Evolutionary conservation across 805 yeast genomes (phyloP), one percentile per base, ranked within the genome.

Genomic region (Pichia insulana): DNA sequence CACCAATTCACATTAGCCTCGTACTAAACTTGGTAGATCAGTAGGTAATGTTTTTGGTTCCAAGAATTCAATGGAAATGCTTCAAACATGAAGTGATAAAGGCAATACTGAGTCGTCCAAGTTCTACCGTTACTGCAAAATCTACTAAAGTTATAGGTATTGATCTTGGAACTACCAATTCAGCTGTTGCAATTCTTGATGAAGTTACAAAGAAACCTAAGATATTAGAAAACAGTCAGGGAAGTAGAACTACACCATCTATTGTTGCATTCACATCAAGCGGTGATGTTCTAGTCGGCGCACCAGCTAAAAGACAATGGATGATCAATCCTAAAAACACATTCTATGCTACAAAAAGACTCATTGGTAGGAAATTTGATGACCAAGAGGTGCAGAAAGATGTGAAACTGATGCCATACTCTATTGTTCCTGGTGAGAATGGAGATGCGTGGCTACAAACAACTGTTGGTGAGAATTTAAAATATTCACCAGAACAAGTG

Each of bases 401-500:
- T 65, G 71, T 86, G 58, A 72, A 74, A 56, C 81, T 83, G 67
- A 90, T 88, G 42, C 96, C 97, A 42, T 88, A 85, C 80, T 78
- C 82, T 71, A 86, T 88, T 52, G 83, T 84, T 57, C 81, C 86
- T 73, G 40, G 46, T 28, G 94, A 73, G 50, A 89, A 89, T 63
- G 96, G 96, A 53, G 97, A 89, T 62, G 96, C 96, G 45, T 88
- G 96, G 96, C 78, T 88, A 44, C 87, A 86, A 71, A 58, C 64
- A 3, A 88, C 94, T 49, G 48, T 49, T 10, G 55, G 54, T 1
- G 77, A 87, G 55, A 94, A 90, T 54, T 77, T 83, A 64, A 69
- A 71, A 50, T 89, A 88, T 74, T 88, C 96, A 39, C 97, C 97
- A 42, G 89, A 94, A 46, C 96, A 88, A 68, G 84, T 88, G 56